phyloP scores from a whole-genome alignment of 352 stramenopile species.

The Aphanomyces invadans region DNA sequence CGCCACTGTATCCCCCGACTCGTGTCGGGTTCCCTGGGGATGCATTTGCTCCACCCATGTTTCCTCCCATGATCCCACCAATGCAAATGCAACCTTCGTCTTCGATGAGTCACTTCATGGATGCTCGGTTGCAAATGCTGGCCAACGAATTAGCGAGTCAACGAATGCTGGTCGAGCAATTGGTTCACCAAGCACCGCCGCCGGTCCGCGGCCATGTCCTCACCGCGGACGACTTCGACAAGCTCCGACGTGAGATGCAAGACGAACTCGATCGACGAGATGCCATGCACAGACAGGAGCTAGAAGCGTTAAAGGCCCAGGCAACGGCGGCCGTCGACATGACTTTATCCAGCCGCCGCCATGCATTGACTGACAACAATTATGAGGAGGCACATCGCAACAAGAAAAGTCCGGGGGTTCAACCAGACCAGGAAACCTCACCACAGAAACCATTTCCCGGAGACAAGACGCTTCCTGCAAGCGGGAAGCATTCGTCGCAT shows the following conservation, averaged over 20 bases:
- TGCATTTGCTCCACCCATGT: not conserved
- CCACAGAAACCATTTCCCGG: too few species aligned
- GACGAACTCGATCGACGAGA: conserved; percentile 20
- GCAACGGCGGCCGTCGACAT: not conserved
- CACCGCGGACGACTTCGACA: conserved; percentile 15
- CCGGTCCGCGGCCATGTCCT: not conserved
- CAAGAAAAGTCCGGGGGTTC: not conserved
- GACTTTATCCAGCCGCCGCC: not conserved
- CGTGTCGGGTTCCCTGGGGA: not conserved
- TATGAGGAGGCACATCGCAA: not conserved
- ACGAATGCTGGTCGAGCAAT: conserved; percentile 18
- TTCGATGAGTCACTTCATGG: conserved; percentile 2
- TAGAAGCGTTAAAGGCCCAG: not conserved
- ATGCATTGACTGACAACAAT: not conserved
- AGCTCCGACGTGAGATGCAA: conserved; percentile 19
- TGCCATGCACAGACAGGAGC: conserved; percentile 7
- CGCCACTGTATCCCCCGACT: not conserved
- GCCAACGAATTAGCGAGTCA: conserved; percentile 8
- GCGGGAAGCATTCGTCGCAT: too few species aligned
- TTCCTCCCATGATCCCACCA: not conserved
- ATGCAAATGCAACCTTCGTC: not conserved
- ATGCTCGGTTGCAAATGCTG: conserved; percentile 16
- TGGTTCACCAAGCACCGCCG: conserved; percentile 1
- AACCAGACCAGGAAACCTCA: too few species aligned
- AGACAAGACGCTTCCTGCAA: too few species aligned